phyloP scores from a whole-genome alignment of 495 filamentous ascomycete genomes.

The Neurospora discreta region DNA sequence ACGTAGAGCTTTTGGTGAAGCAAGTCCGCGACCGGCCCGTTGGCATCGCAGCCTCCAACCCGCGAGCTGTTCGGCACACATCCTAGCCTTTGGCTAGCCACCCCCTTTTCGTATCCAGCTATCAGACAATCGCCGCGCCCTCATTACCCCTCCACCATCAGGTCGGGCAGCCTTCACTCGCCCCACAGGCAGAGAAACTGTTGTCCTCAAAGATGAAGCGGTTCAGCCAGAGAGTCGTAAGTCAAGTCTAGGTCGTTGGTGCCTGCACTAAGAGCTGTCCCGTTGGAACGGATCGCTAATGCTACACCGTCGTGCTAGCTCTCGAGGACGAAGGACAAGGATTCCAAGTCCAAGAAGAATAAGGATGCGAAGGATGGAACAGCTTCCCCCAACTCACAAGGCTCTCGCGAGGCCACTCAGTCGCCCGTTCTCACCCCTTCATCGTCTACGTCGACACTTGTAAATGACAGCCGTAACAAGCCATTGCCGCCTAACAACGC shows the following conservation, averaged over 20 bases:
- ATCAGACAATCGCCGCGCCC: neutral
- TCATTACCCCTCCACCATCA: slow-evolving; percentile 13
- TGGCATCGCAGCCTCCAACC: neutral
- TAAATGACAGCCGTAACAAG: slow-evolving; percentile 80
- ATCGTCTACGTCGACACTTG: slow-evolving; percentile 67
- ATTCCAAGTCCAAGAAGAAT: slow-evolving; percentile 90
- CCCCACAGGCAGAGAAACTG: slow-evolving; percentile 26
- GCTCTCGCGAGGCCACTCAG: slow-evolving; percentile 41
- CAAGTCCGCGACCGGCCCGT: neutral
- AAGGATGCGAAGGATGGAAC: slow-evolving; percentile 71
- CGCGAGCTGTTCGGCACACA: neutral
- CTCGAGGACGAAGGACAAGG: slow-evolving; percentile 85
- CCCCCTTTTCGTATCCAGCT: neutral
- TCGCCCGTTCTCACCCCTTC: slow-evolving; percentile 57
- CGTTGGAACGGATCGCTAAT: slow-evolving; percentile 4
- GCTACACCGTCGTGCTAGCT: slow-evolving; percentile 50
- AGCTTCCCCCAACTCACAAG: slow-evolving; percentile 57
- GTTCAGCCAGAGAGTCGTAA: slow-evolving; percentile 95
- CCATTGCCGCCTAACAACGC: slow-evolving; percentile 59
- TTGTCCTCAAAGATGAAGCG: slow-evolving; percentile 74
- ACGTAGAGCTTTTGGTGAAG: neutral
- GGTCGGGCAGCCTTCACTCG: slow-evolving; percentile 23
- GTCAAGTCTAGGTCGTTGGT: slow-evolving; percentile 30
- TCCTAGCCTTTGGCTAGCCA: neutral
- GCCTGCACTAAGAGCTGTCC: slow-evolving; percentile 9